A percentile compares a stretch with the other conserved stretches of the same genome.
Conservation (phyloP, 495 filamentous ascomycete genomes). For the Penicillium argentinense region DNA sequence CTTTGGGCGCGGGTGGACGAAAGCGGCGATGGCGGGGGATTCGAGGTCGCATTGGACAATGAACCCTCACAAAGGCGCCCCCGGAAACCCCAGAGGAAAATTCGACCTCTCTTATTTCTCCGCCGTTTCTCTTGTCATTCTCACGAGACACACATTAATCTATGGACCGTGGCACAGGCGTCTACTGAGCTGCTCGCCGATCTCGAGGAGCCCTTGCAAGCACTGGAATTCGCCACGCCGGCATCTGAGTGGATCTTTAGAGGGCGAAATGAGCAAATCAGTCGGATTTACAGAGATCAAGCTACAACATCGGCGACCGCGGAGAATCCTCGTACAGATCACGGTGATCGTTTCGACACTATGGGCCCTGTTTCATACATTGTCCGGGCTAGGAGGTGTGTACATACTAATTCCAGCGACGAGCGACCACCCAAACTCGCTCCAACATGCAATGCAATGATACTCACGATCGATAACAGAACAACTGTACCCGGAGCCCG, state of each 20-base stretch:
- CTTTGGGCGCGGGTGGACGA: background rate
- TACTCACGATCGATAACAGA: background rate
- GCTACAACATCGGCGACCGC: background rate
- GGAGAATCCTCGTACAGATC: background rate
- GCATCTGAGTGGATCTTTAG: background rate
- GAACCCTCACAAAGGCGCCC: too few relatives aligned
- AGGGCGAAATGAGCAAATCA: background rate
- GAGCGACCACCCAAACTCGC: too few relatives aligned
- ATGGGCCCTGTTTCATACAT: background rate
- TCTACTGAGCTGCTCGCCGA: too few relatives aligned
- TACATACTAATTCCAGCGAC: background rate
- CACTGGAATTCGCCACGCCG: background rate
- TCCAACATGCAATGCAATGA: too few relatives aligned
- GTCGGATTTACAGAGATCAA: background rate
- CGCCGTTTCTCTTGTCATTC: too few relatives aligned
- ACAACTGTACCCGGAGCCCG: background rate
- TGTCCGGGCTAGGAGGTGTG: background rate
- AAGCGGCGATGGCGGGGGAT: background rate
- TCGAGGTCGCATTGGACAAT: too few relatives aligned
- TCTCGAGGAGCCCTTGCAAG: constrained; percentile 1
- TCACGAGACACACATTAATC: too few relatives aligned
- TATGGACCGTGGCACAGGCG: too few relatives aligned
- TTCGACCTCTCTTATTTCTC: too few relatives aligned
- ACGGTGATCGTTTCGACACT: background rate
- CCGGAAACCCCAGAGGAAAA: too few relatives aligned